Evolutionary conservation across 345 rosid species (phyloP).

Genomic region (Corchorus olitorius): DNA sequence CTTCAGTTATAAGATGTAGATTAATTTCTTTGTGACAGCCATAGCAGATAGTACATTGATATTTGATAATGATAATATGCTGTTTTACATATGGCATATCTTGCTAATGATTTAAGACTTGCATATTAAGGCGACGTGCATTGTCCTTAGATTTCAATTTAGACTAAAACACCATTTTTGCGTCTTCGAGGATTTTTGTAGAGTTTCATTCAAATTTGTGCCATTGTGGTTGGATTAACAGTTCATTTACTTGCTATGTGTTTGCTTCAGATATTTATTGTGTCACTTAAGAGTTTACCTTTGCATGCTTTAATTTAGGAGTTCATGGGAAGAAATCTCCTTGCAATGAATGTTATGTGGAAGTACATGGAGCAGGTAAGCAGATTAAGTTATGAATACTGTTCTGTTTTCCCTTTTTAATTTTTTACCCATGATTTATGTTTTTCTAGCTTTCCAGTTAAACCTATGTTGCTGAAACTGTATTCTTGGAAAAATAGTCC

Average conservation of each 20-base stretch:
- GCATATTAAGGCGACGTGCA: background rate
- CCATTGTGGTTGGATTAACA: background rate
- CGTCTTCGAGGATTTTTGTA: background rate
- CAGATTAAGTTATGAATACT: background rate
- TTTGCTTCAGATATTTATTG: slow-evolving; percentile 11
- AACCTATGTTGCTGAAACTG: background rate
- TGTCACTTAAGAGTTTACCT: slow-evolving; percentile 1
- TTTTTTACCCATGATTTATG: background rate
- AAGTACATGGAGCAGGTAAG: slow-evolving; percentile 92
- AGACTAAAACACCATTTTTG: background rate
- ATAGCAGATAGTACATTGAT: background rate
- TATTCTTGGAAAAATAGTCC: background rate
- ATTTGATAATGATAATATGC: background rate
- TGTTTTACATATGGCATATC: background rate
- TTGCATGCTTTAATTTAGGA: slow-evolving; percentile 54
- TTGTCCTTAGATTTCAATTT: background rate
- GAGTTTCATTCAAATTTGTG: background rate
- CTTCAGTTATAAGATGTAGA: background rate
- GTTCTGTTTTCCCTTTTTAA: background rate
- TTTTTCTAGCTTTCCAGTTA: background rate
- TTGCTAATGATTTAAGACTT: background rate
- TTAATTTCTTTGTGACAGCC: background rate
- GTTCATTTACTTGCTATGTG: background rate
- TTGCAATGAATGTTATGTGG: slow-evolving; percentile 98
- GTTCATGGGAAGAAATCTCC: slow-evolving; percentile 95